phyloP scores from a whole-genome alignment of 2,329 filamentous ascomycete genomes.

The Colletotrichum graminicola region DNA sequence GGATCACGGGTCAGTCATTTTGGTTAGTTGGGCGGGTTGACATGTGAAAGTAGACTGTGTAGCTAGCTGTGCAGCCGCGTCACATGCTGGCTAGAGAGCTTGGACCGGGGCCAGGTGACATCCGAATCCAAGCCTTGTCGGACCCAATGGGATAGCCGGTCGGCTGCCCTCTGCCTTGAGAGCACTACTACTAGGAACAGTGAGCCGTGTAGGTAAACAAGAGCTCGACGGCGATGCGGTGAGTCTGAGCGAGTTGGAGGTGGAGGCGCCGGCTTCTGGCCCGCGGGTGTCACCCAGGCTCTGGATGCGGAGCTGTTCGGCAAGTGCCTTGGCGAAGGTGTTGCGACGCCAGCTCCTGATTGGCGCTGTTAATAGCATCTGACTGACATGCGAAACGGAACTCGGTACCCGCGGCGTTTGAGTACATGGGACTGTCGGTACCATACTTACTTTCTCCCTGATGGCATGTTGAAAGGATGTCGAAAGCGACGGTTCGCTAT shows the following conservation, averaged over 20 bases:
- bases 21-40: neutral
- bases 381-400: constrained; percentile 33
- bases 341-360: constrained; percentile 25
- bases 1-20: neutral
- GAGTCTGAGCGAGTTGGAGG: neutral
- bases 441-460: neutral
- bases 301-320: constrained; percentile 1
- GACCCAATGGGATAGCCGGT: neutral
- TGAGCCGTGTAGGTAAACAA: neutral
- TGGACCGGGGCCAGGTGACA: constrained; percentile 26
- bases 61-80: constrained; percentile 16
- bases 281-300: neutral
- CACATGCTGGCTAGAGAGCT: constrained; percentile 29
- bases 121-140: constrained; percentile 8
- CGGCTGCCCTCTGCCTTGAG: neutral
- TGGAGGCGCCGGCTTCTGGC: neutral
- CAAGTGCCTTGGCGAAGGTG: constrained; percentile 1
- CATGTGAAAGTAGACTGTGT: constrained; percentile 8
- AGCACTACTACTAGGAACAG: neutral
- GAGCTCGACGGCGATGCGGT: neutral
- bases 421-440: neutral
- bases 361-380: constrained; percentile 36
- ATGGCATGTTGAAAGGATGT: neutral
- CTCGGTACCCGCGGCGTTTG: constrained; percentile 19
- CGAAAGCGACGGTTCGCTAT: neutral